Percentiles rank a stretch among this genome's conserved stretches.
Conservation (phyloP, 257 asterid species). For the Plantago ovata region DNA sequence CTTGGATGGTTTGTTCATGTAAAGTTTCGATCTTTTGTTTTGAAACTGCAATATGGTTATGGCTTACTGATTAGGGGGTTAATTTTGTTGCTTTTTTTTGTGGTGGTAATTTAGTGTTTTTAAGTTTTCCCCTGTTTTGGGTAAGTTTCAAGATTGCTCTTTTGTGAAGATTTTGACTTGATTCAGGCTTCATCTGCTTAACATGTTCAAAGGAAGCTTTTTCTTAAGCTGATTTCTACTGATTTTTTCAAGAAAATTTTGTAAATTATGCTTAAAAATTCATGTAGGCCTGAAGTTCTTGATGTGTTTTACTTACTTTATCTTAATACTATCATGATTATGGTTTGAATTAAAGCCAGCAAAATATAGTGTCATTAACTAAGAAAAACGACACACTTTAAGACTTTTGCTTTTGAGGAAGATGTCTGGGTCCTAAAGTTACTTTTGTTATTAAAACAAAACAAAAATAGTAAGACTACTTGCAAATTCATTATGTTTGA, state of each 20-base stretch:
- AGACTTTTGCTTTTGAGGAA: slow-evolving; percentile 31
- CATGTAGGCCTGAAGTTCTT: neutral
- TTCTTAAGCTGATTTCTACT: no score
- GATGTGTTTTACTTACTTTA: slow-evolving; percentile 26
- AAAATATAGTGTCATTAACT: slow-evolving; percentile 17
- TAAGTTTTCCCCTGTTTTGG: neutral
- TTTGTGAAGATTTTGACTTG: neutral
- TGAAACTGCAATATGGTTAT: neutral
- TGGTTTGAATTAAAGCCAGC: slow-evolving; percentile 32
- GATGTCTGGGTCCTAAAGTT: slow-evolving; percentile 32
- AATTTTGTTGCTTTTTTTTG: neutral
- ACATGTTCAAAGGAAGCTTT: neutral
- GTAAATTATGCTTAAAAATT: neutral
- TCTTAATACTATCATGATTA: slow-evolving; percentile 26
- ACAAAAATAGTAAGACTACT: no score
- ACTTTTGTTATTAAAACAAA: no score
- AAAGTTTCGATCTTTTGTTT: neutral
- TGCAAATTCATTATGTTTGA: slow-evolving; percentile 22
- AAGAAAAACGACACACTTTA: slow-evolving; percentile 21
- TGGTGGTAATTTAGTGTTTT: neutral
- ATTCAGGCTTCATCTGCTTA: neutral
- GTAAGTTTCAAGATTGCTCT: neutral
- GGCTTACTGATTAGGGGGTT: neutral
- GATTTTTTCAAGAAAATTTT: no score
- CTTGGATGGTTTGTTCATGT: no score